phyloP scores from a whole-genome alignment of 2,329 filamentous ascomycete species.

The Paecilomyces niveus region DNA sequence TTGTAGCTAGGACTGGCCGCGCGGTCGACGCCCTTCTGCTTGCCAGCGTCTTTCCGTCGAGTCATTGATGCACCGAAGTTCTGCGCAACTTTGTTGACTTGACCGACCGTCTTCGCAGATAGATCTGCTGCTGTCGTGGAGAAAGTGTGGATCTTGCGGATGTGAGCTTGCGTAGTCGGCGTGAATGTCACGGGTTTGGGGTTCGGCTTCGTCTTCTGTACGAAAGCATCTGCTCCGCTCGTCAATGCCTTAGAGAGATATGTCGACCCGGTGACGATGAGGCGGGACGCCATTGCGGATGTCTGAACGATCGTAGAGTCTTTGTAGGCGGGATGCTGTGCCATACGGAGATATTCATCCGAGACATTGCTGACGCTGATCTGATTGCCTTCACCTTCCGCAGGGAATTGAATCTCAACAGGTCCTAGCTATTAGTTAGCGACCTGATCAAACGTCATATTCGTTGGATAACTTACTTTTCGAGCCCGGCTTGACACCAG shows the following conservation, averaged over 20 bases:
- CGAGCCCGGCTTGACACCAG: conserved; percentile 70
- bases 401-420: conserved; percentile 42
- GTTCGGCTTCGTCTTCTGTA: conserved; percentile 69
- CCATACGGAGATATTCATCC: conserved; percentile 61
- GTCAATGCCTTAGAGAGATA: conserved; percentile 72
- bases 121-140: conserved; percentile 71
- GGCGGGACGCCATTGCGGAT: conserved; percentile 77
- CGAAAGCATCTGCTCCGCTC: conserved; percentile 71
- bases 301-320: conserved; percentile 80
- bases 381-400: conserved; percentile 40
- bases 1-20: conserved; percentile 61
- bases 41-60: conserved; percentile 50
- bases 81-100: conserved; percentile 76
- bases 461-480: conserved; percentile 60
- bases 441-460: not conserved
- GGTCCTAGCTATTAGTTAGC: conserved; percentile 30
- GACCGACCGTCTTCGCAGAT: conserved; percentile 78
- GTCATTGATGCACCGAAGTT: conserved; percentile 75
- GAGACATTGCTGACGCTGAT: conserved; percentile 43
- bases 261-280: conserved; percentile 82
- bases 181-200: conserved; percentile 81
- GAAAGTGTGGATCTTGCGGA: conserved; percentile 84
- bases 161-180: conserved; percentile 72
- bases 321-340: conserved; percentile 85
- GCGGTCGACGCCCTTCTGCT: conserved; percentile 61